Evolutionary conservation across 169 alveolate genomes (phyloP).

Genomic region (Cryptosporidium muris): DNA sequence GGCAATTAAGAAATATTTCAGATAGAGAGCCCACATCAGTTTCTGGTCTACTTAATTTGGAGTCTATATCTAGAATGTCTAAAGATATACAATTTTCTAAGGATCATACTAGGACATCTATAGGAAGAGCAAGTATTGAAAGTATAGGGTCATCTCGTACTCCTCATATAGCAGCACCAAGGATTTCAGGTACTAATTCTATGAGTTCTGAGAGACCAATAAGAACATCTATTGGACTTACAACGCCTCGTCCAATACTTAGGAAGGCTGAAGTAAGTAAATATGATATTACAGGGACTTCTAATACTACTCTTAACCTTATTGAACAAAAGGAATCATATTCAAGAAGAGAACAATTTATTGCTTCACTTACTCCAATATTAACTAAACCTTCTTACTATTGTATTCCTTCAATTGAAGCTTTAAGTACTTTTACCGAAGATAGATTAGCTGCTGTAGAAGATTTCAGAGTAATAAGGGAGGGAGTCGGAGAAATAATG

Average conservation of each 20-base stretch:
- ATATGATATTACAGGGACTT: not conserved
- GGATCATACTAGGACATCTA: slow-evolving; percentile 26
- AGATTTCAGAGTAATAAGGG: slow-evolving; percentile 78
- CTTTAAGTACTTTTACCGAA: slow-evolving; percentile 80
- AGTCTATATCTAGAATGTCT: slow-evolving; percentile 57
- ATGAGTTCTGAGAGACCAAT: slow-evolving; percentile 29
- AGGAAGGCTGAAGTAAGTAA: slow-evolving; percentile 14
- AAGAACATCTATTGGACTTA: slow-evolving; percentile 49
- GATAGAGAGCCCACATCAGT: no score
- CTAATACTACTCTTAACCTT: not conserved
- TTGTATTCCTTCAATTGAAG: slow-evolving; percentile 78
- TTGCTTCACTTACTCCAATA: slow-evolving; percentile 73
- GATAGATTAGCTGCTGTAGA: slow-evolving; percentile 76
- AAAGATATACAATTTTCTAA: slow-evolving; percentile 42
- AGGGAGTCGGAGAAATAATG: slow-evolving; percentile 80
- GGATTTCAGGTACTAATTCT: slow-evolving; percentile 19
- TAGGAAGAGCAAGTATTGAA: slow-evolving; percentile 27
- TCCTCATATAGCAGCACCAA: slow-evolving; percentile 36
- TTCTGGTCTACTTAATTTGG: slow-evolving; percentile 18
- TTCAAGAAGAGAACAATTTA: not conserved
- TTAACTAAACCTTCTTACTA: slow-evolving; percentile 78
- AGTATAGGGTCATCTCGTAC: slow-evolving; percentile 19
- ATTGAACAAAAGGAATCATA: slow-evolving; percentile 11
- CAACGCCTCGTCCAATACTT: slow-evolving; percentile 66
- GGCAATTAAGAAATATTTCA: no score